Percentiles rank a stretch among this genome's conserved stretches.
Evolutionary conservation across 2,329 filamentous ascomycete genomes (phyloP).

Genomic region (Botrytis galanthina): DNA sequence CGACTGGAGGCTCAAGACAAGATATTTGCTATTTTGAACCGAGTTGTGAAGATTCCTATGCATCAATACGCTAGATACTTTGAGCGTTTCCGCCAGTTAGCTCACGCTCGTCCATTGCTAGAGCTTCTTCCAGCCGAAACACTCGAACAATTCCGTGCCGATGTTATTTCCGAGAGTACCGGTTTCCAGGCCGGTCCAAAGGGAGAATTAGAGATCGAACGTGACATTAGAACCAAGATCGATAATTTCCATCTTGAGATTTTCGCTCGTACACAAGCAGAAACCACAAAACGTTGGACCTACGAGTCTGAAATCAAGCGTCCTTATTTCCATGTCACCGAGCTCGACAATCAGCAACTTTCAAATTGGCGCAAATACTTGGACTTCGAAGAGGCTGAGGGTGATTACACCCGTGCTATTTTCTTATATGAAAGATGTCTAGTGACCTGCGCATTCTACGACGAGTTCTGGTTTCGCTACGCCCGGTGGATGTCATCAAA

Average conservation of each 20-base stretch:
- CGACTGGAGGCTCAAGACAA: slow-evolving; percentile 79
- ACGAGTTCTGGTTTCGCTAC: slow-evolving; percentile 98
- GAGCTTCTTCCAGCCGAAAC: slow-evolving; percentile 71
- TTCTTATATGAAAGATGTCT: slow-evolving; percentile 94
- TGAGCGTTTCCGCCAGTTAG: slow-evolving; percentile 79
- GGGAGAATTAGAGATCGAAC: slow-evolving; percentile 76
- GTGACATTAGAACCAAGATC: slow-evolving; percentile 75
- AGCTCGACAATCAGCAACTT: slow-evolving; percentile 81
- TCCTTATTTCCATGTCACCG: slow-evolving; percentile 94
- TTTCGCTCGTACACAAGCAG: slow-evolving; percentile 77
- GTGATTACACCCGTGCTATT: slow-evolving; percentile 68
- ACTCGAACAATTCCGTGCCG: slow-evolving; percentile 65
- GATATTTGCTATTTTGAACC: slow-evolving; percentile 78
- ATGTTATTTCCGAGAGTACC: slow-evolving; percentile 65
- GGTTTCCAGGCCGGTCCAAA: slow-evolving; percentile 53
- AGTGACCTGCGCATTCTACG: slow-evolving; percentile 89
- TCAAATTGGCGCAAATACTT: slow-evolving; percentile 94
- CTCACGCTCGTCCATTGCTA: slow-evolving; percentile 66
- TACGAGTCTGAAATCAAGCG: slow-evolving; percentile 94
- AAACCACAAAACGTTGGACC: slow-evolving; percentile 90
- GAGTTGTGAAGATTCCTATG: slow-evolving; percentile 86
- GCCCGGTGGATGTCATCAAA: slow-evolving; percentile 89
- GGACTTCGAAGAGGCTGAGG: slow-evolving; percentile 89
- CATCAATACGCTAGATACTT: slow-evolving; percentile 96
- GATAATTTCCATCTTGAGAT: slow-evolving; percentile 78